These are phyloP conservation scores for Saccharomycopsis olivae DNA, from an alignment of 805 yeast species.

Conservation along the genomic window DNA sequence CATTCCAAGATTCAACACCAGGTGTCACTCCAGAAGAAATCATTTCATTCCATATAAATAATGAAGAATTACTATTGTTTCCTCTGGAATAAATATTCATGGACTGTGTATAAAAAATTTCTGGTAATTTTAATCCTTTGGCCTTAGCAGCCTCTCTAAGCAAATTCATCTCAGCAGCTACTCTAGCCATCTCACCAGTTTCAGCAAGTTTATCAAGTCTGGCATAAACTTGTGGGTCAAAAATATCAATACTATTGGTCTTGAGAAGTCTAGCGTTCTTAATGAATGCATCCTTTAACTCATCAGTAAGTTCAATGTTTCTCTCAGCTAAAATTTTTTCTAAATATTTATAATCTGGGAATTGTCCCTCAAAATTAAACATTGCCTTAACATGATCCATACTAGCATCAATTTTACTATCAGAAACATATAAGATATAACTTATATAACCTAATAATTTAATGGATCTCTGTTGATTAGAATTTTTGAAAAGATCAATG, in stretches of 20 bases:
- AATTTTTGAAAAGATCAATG: too few species aligned
- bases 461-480: background rate
- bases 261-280: background rate
- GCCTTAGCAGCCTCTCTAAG: constrained; percentile 21
- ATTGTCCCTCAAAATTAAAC: background rate
- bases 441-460: constrained; percentile 3
- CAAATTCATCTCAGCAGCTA: constrained; percentile 17
- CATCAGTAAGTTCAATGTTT: background rate
- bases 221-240: constrained; percentile 12
- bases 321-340: background rate
- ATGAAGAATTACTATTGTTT: constrained; percentile 28
- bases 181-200: constrained; percentile 18
- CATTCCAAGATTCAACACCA: constrained; percentile 47
- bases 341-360: background rate
- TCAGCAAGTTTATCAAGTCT: constrained; percentile 14
- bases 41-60: constrained; percentile 42
- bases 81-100: constrained; percentile 37
- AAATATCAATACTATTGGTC: background rate
- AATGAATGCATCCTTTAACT: background rate
- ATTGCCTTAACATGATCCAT: background rate
- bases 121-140: constrained; percentile 28
- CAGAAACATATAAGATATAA: constrained; percentile 7
- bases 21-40: constrained; percentile 30
- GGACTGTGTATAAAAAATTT: constrained; percentile 30
- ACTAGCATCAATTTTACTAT: constrained; percentile 4